Percentiles rank a stretch among this genome's conserved stretches.
phyloP scores from a whole-genome alignment of 106 monocot genomes.

The Platanthera zijinensis region DNA sequence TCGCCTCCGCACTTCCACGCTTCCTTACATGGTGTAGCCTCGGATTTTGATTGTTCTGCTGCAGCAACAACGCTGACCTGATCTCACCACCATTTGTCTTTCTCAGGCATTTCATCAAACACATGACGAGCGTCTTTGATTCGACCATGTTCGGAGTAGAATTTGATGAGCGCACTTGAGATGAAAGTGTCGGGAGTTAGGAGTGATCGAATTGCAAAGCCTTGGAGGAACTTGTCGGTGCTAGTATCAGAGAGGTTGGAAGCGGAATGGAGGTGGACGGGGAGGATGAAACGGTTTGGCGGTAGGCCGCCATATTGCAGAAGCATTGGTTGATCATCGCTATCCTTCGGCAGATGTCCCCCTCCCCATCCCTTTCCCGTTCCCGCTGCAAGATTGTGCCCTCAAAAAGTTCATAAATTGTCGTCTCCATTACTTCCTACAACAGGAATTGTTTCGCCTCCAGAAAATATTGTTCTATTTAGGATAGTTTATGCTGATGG shows the following conservation, averaged over 20 bases:
- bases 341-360: constrained; percentile 22
- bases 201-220: constrained; percentile 7
- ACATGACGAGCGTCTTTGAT: constrained; percentile 22
- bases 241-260: constrained; percentile 15
- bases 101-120: constrained; percentile 35
- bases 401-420: too few relatives aligned
- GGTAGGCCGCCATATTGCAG: constrained; percentile 8
- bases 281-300: constrained; percentile 26
- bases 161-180: constrained; percentile 21
- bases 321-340: constrained; percentile 20
- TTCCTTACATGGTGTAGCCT: background rate
- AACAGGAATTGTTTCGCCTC: too few relatives aligned
- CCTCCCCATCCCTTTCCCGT: too few relatives aligned
- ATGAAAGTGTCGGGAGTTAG: constrained; percentile 31
- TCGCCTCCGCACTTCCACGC: background rate
- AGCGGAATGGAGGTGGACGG: constrained; percentile 30
- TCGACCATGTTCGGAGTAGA: constrained; percentile 33
- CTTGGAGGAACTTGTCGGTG: constrained; percentile 23
- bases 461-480: too few relatives aligned
- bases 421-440: too few relatives aligned
- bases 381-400: too few relatives aligned
- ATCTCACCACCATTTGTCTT: constrained; percentile 7
- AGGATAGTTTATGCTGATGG: too few relatives aligned
- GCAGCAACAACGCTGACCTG: background rate
- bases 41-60: constrained; percentile 2